These are phyloP conservation scores for Colletotrichum destructivum DNA, from an alignment of 2,329 filamentous ascomycete genomes.

Conservation along the genomic window DNA sequence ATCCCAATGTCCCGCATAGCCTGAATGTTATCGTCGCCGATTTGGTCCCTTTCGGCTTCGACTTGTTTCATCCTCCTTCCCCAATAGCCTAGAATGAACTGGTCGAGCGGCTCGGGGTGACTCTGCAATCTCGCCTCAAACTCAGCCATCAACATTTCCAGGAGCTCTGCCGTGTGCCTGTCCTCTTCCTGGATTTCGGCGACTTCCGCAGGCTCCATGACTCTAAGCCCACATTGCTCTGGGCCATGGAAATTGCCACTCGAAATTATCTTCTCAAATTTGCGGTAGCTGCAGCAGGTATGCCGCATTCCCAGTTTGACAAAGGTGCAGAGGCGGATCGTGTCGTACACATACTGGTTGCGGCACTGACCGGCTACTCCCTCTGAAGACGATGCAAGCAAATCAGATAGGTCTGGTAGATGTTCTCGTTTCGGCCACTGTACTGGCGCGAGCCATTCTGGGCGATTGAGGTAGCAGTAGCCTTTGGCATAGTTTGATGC, in stretches of 20 bases:
- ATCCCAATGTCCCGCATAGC: not conserved
- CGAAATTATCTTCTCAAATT: fast-evolving
- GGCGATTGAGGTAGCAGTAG: not conserved
- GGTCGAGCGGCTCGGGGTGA: not conserved
- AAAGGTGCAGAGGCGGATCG: not conserved
- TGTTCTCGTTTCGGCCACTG: too few species aligned
- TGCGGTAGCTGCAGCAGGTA: not conserved
- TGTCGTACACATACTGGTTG: not conserved
- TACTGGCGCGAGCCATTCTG: too few species aligned
- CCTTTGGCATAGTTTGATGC: not conserved
- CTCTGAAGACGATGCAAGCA: too few species aligned
- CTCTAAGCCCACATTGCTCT: fast-evolving
- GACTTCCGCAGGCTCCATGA: not conserved
- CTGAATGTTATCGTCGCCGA: not conserved
- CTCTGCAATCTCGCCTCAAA: not conserved
- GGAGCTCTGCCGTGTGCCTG: not conserved
- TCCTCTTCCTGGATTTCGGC: not conserved
- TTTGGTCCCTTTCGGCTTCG: not conserved
- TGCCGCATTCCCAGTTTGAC: not conserved
- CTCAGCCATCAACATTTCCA: not conserved
- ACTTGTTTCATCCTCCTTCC: not conserved
- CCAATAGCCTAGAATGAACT: not conserved
- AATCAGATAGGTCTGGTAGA: too few species aligned
- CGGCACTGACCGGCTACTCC: not conserved
- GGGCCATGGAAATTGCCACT: not conserved